Evolutionary conservation across 805 yeast genomes (phyloP).

Genomic region (Blastobotrys terrestris): DNA sequence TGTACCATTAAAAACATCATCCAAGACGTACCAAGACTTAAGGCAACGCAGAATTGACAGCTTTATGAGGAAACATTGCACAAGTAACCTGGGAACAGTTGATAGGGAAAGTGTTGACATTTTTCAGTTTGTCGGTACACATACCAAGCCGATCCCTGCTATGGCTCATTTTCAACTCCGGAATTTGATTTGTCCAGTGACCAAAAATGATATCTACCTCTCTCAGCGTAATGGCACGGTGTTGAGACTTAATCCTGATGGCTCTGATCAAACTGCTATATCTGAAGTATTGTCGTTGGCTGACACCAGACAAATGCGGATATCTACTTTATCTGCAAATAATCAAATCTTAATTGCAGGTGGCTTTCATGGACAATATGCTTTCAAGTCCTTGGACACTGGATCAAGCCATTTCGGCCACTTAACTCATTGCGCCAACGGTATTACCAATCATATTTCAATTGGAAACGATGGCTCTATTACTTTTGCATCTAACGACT

Average conservation of each 20-base stretch:
- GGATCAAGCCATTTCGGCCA: constrained; percentile 21
- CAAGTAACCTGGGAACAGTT: background rate
- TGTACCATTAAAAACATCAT: background rate
- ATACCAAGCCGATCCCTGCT: constrained; percentile 38
- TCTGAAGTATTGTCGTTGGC: background rate
- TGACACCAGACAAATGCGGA: constrained; percentile 15
- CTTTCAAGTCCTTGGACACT: constrained; percentile 33
- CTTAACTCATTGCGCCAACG: constrained; percentile 41
- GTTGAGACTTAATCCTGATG: constrained; percentile 23
- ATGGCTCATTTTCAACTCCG: constrained; percentile 54
- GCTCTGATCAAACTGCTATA: constrained; percentile 18
- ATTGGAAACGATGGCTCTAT: constrained; percentile 25
- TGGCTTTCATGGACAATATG: constrained; percentile 47
- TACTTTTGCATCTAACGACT: constrained; percentile 48
- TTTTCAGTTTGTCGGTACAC: constrained; percentile 23
- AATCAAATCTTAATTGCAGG: constrained; percentile 43
- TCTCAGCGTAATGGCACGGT: constrained; percentile 23
- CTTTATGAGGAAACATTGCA: background rate
- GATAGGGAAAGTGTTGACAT: constrained; percentile 16
- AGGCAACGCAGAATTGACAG: background rate
- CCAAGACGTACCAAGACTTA: background rate
- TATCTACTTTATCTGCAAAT: constrained; percentile 45
- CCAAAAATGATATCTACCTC: constrained; percentile 25
- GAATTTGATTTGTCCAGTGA: constrained; percentile 40
- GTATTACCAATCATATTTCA: constrained; percentile 44